Evolutionary conservation across 208 protist genomes (phyloP), one percentile per base, ranked within the genome.

Genomic region (Sergeia podlipaevii): DNA sequence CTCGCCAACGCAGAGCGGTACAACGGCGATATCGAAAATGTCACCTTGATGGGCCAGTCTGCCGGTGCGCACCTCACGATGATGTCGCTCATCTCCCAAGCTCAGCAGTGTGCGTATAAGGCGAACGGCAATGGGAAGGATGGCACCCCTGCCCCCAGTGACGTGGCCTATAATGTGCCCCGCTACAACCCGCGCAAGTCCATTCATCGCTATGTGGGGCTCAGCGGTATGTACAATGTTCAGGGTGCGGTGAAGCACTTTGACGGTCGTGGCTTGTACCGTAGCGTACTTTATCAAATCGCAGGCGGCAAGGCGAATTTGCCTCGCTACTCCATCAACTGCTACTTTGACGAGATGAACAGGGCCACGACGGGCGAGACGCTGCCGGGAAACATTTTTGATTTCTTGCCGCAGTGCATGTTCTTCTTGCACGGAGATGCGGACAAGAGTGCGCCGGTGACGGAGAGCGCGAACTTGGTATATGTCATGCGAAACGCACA

Each of bases 11-110:
- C 83, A 20, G 80, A 80, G 63, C 77, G 83, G 34, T 94, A 91
- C 74, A 88, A 88, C 57, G 87, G 87, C 2, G 87, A 94, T 61
- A 49, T 90, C 26, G 60, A 62, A 24, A 71, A 91, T 55, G 75
- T 94, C 38, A 91, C 83, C 10, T 46, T 94, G 30, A 58, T 91
- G 20, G 83, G 87, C 6, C 83, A 94, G 27, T 91, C 83, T 11
- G 84, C 83, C 4, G 87, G 87, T 26, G 87, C 87, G 41, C 87
- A 94, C 59, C 67, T 94, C 50, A 79, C 78, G 52, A 86, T 89
- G 76, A 86, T 94, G 80, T 91, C 81, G 27, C 56, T 94, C 2
- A 65, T 94, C 32, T 90, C 80, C 11, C 87, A 94, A 68, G 87
- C 83, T 30, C 83, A 91, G 33, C 47, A 88, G 8, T 54, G 58